Conservation (phyloP, 1,284 basidiomycete species). For the Trametes pubescens region DNA sequence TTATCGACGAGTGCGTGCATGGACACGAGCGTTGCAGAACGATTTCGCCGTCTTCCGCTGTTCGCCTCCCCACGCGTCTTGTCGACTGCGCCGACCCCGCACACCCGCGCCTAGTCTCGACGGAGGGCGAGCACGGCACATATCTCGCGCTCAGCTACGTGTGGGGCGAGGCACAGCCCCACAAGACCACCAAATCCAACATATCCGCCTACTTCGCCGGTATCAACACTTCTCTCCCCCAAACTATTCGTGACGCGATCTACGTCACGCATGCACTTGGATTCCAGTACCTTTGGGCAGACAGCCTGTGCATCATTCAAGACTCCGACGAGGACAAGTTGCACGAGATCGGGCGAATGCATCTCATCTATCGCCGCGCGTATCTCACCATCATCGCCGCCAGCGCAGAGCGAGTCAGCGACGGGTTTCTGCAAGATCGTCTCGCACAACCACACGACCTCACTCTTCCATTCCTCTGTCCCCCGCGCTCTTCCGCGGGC, state of each 20-base stretch:
- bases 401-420: not conserved
- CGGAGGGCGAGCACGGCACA: not conserved
- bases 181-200: constrained; percentile 12
- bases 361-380: constrained; percentile 9
- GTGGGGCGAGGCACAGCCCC: constrained; percentile 22
- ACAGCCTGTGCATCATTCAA: constrained; percentile 19
- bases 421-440: constrained; percentile 12
- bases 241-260: constrained; percentile 17
- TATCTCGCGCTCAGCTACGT: constrained; percentile 29
- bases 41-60: not conserved
- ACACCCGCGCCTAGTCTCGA: not conserved
- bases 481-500: not conserved
- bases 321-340: constrained; percentile 10
- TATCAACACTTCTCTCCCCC: constrained; percentile 3
- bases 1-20: not conserved
- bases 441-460: not conserved
- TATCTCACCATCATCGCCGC: constrained; percentile 12
- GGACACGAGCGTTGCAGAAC: not conserved
- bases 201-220: not conserved
- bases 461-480: constrained; percentile 7
- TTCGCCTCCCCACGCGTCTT: constrained; percentile 16
- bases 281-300: constrained; percentile 10
- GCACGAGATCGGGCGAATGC: constrained; percentile 9
- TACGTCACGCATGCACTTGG: constrained; percentile 7
- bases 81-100: constrained; percentile 20